Evolutionary conservation across 1,139 yeast species (phyloP).

Genomic region (Pichia sp.): DNA sequence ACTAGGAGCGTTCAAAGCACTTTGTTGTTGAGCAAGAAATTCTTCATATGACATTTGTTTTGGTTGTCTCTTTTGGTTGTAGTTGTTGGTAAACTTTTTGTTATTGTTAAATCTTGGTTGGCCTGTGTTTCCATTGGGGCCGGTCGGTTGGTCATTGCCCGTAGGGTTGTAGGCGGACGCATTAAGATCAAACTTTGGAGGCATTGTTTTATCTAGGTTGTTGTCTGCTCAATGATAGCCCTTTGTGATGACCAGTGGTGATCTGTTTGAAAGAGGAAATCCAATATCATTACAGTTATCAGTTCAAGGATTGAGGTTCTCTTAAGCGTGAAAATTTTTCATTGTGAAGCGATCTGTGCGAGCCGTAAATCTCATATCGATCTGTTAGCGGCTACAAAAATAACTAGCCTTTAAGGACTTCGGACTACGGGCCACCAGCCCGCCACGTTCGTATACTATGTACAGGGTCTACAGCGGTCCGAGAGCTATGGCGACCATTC

Average conservation of each 20-base stretch:
- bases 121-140: conserved; percentile 14
- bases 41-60: conserved; percentile 24
- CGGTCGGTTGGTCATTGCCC: conserved; percentile 9
- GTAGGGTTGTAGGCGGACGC: conserved; percentile 19
- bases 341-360: too few relatives aligned
- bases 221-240: too few relatives aligned
- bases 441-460: too few relatives aligned
- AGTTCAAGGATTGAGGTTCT: not conserved
- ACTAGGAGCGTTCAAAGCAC: conserved; percentile 10
- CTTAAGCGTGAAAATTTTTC: not conserved
- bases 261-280: too few relatives aligned
- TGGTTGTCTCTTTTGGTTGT: conserved; percentile 11
- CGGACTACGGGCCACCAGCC: too few relatives aligned
- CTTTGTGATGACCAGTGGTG: too few relatives aligned
- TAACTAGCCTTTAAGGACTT: too few relatives aligned
- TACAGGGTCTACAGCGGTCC: not conserved
- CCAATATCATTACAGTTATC: too few relatives aligned
- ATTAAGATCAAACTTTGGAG: conserved; percentile 25
- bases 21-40: conserved; percentile 16
- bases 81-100: not conserved
- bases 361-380: too few relatives aligned
- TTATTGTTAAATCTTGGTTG: conserved; percentile 5
- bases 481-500: conserved; percentile 3
- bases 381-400: too few relatives aligned
- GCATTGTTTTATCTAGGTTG: conserved; percentile 14